Evolutionary conservation across 148 eudicot species (phyloP), one percentile per base, ranked within the genome.

Genomic region (Drosera capensis): DNA sequence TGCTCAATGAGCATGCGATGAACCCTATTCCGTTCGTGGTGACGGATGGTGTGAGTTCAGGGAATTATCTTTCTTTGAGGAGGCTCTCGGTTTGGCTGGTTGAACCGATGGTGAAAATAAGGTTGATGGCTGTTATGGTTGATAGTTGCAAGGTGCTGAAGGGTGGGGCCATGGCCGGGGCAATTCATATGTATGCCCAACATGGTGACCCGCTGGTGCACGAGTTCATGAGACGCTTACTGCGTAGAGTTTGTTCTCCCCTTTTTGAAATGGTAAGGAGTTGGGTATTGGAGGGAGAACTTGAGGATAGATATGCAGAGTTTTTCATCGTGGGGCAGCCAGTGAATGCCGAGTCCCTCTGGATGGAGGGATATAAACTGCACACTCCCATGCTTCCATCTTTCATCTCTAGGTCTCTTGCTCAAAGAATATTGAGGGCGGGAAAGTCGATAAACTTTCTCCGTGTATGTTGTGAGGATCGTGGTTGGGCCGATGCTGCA

Each of bases 351-450:
- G 96, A 87, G 59, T 87, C 94, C 39, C 74, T 87, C 15, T 87
- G 96, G 96, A 82, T 71, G 48, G 96, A 87, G 68, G 96, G 96
- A n/a, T n/a, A n/a, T n/a, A n/a, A n/a, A n/a, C n/a, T n/a, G n/a
- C n/a, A n/a, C n/a, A n/a, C n/a, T n/a, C n/a, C n/a, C n/a, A n/a
- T n/a, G n/a, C n/a, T n/a, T n/a, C n/a, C n/a, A n/a, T n/a, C n/a
- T n/a, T n/a, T n/a, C n/a, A n/a, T n/a, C n/a, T n/a, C n/a, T n/a
- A n/a, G n/a, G n/a, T n/a, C n/a, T n/a, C n/a, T n/a, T n/a, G n/a
- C n/a, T n/a, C n/a, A n/a, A n/a, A n/a, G n/a, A n/a, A n/a, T n/a
- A n/a, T n/a, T n/a, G n/a, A 77, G 96, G 63, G 83, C 94, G 1
- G 96, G 96, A 43, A 87, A 87, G 57, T 87, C 96, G 8, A 87